These are phyloP conservation scores for Pezicula neosporulosa DNA, from an alignment of 2,329 filamentous ascomycete species.

Conservation along the genomic window DNA sequence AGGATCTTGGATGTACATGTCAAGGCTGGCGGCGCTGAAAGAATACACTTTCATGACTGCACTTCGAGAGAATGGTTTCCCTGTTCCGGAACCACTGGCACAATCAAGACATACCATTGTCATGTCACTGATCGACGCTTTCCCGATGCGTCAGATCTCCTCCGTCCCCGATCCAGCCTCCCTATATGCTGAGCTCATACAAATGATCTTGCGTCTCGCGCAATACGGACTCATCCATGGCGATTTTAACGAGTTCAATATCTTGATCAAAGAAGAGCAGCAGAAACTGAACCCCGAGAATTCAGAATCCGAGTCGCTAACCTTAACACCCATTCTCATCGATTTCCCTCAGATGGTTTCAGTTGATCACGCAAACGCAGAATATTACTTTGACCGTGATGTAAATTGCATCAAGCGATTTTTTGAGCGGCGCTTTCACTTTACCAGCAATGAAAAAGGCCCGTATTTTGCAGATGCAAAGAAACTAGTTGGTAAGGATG, in stretches of 20 bases:
- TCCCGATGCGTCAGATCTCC: conserved; percentile 85
- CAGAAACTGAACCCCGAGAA: conserved; percentile 31
- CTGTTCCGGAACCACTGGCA: conserved; percentile 81
- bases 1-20: conserved; percentile 98
- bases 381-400: conserved; percentile 97
- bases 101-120: conserved; percentile 95
- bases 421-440: conserved; percentile 86
- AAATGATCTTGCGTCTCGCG: conserved; percentile 79
- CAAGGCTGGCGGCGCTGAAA: conserved; percentile 84
- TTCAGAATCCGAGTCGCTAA: conserved; percentile 42
- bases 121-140: conserved; percentile 91
- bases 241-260: conserved; percentile 99
- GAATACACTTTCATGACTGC: conserved; percentile 94
- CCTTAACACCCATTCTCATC: conserved; percentile 78
- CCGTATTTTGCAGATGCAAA: conserved; percentile 84
- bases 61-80: conserved; percentile 78
- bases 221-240: conserved; percentile 90
- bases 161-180: conserved; percentile 76
- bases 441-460: conserved; percentile 75
- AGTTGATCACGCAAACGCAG: conserved; percentile 87
- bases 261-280: conserved; percentile 77
- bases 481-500: conserved; percentile 65
- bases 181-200: conserved; percentile 91
- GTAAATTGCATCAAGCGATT: conserved; percentile 94
- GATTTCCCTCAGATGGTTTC: conserved; percentile 99